A percentile compares a stretch with the other conserved stretches of the same genome.
Evolutionary conservation across 2,329 filamentous ascomycete species (phyloP).

Genomic region (Cytospora piceae): DNA sequence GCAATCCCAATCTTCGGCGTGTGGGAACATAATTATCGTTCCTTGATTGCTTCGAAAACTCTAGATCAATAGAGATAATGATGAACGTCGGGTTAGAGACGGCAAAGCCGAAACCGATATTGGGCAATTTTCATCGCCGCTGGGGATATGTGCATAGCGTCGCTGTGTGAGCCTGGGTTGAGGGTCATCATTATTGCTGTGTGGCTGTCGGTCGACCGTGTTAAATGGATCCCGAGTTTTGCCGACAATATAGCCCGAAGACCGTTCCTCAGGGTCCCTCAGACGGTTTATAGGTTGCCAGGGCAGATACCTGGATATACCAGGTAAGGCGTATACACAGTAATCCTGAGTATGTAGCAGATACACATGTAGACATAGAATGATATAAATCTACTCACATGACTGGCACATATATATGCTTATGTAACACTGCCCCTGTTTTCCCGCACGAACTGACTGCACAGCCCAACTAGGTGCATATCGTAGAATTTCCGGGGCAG

Average conservation of each 20-base stretch:
- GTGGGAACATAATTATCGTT: background rate
- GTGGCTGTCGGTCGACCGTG: too few species aligned
- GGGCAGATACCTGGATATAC: too few species aligned
- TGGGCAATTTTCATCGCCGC: background rate
- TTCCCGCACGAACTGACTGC: background rate
- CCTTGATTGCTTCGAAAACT: background rate
- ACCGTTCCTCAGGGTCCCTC: too few species aligned
- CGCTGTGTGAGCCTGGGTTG: too few species aligned
- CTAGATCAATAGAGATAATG: background rate
- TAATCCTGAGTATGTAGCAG: too few species aligned
- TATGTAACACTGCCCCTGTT: background rate
- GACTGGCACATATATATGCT: background rate
- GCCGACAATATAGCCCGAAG: too few species aligned
- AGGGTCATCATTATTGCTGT: too few species aligned
- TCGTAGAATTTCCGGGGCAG: background rate
- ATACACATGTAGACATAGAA: too few species aligned
- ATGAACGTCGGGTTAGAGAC: background rate
- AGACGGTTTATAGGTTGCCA: too few species aligned
- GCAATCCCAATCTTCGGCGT: background rate
- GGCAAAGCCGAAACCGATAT: background rate
- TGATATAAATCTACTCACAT: too few species aligned
- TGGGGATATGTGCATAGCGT: background rate
- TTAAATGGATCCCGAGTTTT: too few species aligned
- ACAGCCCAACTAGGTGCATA: background rate
- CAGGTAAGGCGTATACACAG: background rate